phyloP scores from a whole-genome alignment of 495 filamentous ascomycete genomes.

The Aspergillus sclerotioniger region DNA sequence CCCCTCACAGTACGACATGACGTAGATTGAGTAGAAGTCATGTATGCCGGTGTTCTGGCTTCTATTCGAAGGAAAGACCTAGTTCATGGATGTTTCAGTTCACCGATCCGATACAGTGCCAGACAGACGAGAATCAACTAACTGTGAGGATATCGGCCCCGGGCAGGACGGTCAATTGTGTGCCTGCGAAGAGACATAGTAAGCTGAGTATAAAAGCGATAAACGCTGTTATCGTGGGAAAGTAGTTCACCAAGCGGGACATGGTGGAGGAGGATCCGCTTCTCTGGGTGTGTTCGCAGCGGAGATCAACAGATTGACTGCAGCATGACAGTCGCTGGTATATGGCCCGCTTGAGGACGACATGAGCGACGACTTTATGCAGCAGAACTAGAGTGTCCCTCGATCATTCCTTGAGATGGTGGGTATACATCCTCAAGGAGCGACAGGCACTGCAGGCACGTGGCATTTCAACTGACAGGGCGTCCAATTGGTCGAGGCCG shows the following conservation, averaged over 20 bases:
- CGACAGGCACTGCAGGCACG: too few species aligned
- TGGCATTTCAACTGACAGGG: too few species aligned
- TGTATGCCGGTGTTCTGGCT: conserved; percentile 55
- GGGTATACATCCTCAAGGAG: neutral
- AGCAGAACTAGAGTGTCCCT: neutral
- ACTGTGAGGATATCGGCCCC: conserved; percentile 66
- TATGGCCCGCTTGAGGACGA: neutral
- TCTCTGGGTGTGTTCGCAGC: neutral
- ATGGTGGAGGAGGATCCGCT: conserved; percentile 3
- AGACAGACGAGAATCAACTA: conserved; percentile 24
- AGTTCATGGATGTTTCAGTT: conserved; percentile 8
- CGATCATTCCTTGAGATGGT: conserved; percentile 3
- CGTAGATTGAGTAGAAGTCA: conserved; percentile 73
- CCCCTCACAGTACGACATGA: conserved; percentile 70
- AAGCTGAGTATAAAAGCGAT: conserved; percentile 66
- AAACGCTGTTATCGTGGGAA: conserved; percentile 39
- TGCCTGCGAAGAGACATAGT: conserved; percentile 70
- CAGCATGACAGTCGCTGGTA: conserved; percentile 1
- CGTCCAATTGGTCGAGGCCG: too few species aligned
- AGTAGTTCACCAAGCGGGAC: conserved; percentile 8
- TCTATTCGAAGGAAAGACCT: conserved; percentile 42
- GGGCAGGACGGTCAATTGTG: conserved; percentile 57
- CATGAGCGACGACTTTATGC: neutral
- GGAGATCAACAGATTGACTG: neutral
- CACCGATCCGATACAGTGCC: conserved; percentile 19